These are phyloP conservation scores for Chalciporus piperatoides DNA, from an alignment of 1,284 basidiomycete species.

Conservation along the genomic window DNA sequence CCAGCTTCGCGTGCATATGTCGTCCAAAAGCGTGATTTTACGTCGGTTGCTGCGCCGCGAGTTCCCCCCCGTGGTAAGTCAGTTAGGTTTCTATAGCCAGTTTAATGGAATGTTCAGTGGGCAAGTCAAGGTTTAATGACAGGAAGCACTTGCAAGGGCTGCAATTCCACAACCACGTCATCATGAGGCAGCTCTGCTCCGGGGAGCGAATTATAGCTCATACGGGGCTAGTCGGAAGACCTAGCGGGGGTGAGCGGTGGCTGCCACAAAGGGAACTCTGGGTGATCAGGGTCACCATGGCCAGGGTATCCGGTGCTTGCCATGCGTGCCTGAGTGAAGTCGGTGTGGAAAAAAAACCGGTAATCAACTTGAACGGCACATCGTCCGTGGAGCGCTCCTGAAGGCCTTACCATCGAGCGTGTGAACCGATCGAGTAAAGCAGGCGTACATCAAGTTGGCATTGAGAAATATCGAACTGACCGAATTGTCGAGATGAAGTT, in stretches of 20 bases:
- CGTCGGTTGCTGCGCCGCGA: constrained; percentile 2
- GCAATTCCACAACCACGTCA: constrained; percentile 5
- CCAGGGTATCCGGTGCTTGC: constrained; percentile 1
- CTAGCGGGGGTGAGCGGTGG: background rate
- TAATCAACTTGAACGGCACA: background rate
- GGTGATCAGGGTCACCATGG: background rate
- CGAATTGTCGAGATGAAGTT: background rate
- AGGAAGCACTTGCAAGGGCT: background rate
- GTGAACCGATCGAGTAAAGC: background rate
- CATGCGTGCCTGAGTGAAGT: background rate
- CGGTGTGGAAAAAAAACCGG: background rate
- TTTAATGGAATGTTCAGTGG: background rate
- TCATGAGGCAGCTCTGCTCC: background rate
- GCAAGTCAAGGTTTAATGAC: constrained; percentile 5
- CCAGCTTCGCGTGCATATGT: constrained; percentile 3
- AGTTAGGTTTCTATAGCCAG: background rate
- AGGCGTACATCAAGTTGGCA: background rate
- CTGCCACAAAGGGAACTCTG: constrained; percentile 7
- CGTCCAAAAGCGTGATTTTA: constrained; percentile 6
- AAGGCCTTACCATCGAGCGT: background rate
- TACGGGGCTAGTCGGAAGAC: constrained; percentile 6
- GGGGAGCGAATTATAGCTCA: constrained; percentile 1
- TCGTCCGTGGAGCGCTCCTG: background rate
- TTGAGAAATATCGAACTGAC: too few relatives aligned
- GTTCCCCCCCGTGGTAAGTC: background rate